Evolutionary conservation across 768 basidiomycete species (phyloP), one percentile per base, ranked within the genome.

Genomic region (Leccinum longicurvipes): DNA sequence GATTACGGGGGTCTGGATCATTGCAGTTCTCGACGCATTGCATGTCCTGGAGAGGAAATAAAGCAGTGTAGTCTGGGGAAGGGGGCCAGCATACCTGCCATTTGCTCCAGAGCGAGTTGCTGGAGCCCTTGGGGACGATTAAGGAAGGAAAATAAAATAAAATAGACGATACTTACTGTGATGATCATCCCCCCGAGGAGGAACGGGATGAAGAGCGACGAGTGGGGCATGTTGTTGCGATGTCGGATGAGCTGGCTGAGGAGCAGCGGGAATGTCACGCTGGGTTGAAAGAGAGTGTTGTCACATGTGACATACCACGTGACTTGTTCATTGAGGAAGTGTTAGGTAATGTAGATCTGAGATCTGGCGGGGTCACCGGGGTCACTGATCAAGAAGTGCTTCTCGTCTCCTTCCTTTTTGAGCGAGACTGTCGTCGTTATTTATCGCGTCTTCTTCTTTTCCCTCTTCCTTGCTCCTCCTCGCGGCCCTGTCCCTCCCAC

Each of bases 21-120:
- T 71, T 69, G 70, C 96, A 98, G 72, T 95, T 90, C 79, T 93
- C 93, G 44, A 98, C 95, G 67, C 96, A 98, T 85, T 97, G 93
- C 91, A 97, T 96, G 71, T 98, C 96, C 86, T 89, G 58, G 12
- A 50, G 47, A 32, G 19, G 41, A 27, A 56, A 57, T 63, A 51
- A 50, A 36, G 44, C 6, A 8, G 5, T 44, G 50, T 14, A 15
- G 19, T 28, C n/a, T n/a, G 17, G n/a, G 9, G 23, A 24, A 4
- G 17, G 12, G 25, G 29, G 10, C 41, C 24, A 41, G 66, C 78
- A 64, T 58, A 75, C 87, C 86, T 91, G 91, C 82, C 82, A 93
- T 72, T 92, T 92, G 71, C 78, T 81, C 85, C 87, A 91, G 21
- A 92, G 74, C 3, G 87, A 89, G 68, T 91, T 93, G 66, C 82